Base-by-base conservation (phyloP, 495 filamentous ascomycete species). In the Hypoxylon trugodes region DNA sequence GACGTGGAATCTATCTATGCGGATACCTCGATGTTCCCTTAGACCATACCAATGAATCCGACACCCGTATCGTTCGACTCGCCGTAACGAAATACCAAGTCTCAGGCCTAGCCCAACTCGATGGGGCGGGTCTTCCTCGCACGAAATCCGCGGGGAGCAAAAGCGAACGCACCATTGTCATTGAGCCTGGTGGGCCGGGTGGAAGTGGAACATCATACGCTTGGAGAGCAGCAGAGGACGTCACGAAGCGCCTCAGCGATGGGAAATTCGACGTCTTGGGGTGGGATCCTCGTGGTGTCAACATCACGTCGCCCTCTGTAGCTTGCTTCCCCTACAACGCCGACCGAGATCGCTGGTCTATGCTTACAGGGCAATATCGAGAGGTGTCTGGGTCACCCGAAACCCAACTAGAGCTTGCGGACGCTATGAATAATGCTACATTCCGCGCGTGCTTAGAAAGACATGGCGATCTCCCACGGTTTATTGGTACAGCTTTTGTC, bases 231-330 rank as follows among this genome's bases (percentile, higher is more conserved):
- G 77, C 69, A 1, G 62, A 77, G 50, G 59, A 61, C 19, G 55
- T 78, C 28, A 76, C 72, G 22, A 42, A 69, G 21, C 70, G 75
- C 8, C 59, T 80, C 15, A 81, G 75, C 56, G 72, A 72, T 35
- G 73, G 75, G 15, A 65, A 75, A 12, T 79, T 76, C 40, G 80
- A 82, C 52, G 75, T 86, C 25, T 69, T 86, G 22, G 79, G 82
- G 10, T 86, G 82, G 71, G 84, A 87, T 55, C 84, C 84, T 3
- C 75, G 84, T 2, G 84, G 83, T 5, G 75, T 86, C 37, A 82
- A 83, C 35, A 69, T 74, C 2, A 82, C 83, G 1, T 77, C 73
- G 1, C 84, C 84, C 0, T 56, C 74, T 19, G 66, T 80, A 26
- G 67, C 77, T 9, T 87, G 84, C 69, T 85, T 82, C 49, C 76